These are phyloP conservation scores for Monoraphidium neglectum DNA, from an alignment of 139 green algal genomes.

Conservation along the genomic window DNA sequence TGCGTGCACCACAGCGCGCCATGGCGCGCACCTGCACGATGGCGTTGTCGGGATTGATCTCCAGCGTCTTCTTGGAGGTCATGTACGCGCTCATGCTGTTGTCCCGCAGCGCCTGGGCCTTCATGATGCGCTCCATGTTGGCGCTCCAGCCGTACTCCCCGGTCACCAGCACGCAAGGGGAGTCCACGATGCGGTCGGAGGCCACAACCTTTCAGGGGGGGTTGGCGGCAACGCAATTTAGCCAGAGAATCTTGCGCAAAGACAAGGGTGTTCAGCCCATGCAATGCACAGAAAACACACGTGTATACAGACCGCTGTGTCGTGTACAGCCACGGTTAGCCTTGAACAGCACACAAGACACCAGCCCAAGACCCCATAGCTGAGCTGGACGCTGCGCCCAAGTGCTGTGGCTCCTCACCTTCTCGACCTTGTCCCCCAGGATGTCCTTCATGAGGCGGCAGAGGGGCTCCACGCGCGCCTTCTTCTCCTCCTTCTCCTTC, in stretches of 20 bases:
- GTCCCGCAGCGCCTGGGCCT: conserved; percentile 97
- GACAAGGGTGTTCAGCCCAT: too few relatives aligned
- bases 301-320: too few relatives aligned
- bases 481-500: conserved; percentile 87
- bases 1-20: too few relatives aligned
- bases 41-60: conserved; percentile 98
- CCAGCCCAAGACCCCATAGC: neutral
- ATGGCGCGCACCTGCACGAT: conserved; percentile 90
- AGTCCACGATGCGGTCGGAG: conserved; percentile 98
- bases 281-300: too few relatives aligned
- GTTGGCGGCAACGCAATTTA: conserved; percentile 71
- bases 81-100: conserved; percentile 98
- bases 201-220: too few relatives aligned
- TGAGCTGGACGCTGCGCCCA: neutral
- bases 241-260: too few relatives aligned
- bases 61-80: conserved; percentile 98
- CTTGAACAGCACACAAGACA: neutral
- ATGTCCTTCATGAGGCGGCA: conserved; percentile 96
- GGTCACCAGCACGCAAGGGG: conserved; percentile 98
- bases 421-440: conserved; percentile 94
- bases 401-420: conserved; percentile 47
- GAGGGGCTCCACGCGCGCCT: conserved; percentile 89
- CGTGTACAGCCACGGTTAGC: conserved; percentile 20
- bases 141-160: conserved; percentile 99
- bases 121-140: conserved; percentile 99